These are phyloP conservation scores for Paspalum vaginatum DNA, from an alignment of 176 grass and related monocot species.

Conservation along the genomic window DNA sequence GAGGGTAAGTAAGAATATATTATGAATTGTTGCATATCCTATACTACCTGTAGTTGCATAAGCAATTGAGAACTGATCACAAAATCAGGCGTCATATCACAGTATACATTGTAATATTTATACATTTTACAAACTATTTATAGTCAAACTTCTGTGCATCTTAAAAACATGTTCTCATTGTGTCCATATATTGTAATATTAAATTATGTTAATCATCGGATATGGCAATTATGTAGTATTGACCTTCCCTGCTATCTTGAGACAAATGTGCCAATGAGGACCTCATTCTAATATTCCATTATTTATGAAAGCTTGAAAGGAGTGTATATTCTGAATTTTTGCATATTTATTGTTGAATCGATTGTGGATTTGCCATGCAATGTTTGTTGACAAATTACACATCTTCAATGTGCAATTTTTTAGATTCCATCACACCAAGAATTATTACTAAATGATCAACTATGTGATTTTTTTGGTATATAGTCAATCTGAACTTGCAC, in stretches of 20 bases:
- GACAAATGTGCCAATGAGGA: not conserved
- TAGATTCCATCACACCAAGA: not conserved
- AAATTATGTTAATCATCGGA: not conserved
- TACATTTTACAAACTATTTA: not conserved
- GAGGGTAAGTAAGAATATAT: slow-evolving; percentile 42
- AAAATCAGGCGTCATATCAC: not conserved
- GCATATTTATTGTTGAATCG: not conserved
- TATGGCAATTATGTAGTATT: not conserved
- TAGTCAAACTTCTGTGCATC: not conserved
- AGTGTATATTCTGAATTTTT: not conserved
- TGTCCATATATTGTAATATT: not conserved
- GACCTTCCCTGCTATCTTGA: not conserved
- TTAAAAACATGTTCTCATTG: not conserved
- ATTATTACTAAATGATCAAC: not conserved
- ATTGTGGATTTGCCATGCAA: not conserved
- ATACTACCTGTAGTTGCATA: not conserved
- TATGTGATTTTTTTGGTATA: not conserved
- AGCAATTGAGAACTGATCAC: slow-evolving; percentile 5
- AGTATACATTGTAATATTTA: not conserved
- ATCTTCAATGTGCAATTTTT: not conserved
- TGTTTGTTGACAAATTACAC: not conserved
- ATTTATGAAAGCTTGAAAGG: slow-evolving; percentile 8
- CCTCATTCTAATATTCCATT: slow-evolving; percentile 10
- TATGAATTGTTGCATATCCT: not conserved
- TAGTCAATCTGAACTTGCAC: not conserved